These are phyloP conservation scores for Suillus subalutaceus DNA, from an alignment of 768 basidiomycete species.

Conservation along the genomic window DNA sequence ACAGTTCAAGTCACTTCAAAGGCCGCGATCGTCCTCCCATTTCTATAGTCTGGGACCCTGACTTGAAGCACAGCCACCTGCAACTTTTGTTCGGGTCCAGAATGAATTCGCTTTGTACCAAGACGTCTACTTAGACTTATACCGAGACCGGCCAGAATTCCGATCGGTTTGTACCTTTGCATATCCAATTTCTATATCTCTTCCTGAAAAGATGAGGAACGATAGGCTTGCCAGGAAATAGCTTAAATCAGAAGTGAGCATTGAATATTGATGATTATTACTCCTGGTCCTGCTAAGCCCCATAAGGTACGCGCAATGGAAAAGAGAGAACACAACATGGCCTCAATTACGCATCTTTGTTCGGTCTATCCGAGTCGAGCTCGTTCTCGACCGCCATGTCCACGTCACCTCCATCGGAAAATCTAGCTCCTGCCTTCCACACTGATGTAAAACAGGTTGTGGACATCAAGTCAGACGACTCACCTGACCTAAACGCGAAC, in stretches of 20 bases:
- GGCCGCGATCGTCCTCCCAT: not conserved
- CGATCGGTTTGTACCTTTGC: not conserved
- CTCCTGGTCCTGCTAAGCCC: not conserved
- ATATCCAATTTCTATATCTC: not conserved
- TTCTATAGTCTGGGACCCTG: not conserved
- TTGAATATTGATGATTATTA: not conserved
- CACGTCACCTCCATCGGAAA: constrained; percentile 12
- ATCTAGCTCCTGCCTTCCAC: not conserved
- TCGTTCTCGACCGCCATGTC: constrained; percentile 17
- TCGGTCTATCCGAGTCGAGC: not conserved
- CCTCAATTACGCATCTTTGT: not conserved
- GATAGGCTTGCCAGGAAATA: not conserved
- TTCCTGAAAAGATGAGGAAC: not conserved
- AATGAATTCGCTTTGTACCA: too few species aligned
- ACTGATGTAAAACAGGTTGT: constrained; percentile 16
- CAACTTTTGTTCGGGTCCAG: not conserved
- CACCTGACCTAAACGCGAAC: constrained; percentile 10
- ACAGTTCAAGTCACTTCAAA: not conserved
- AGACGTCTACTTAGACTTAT: too few species aligned
- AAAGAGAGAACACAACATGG: not conserved
- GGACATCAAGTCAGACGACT: constrained; percentile 12
- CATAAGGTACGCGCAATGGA: not conserved
- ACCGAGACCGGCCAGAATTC: too few species aligned
- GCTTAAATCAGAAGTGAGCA: not conserved
- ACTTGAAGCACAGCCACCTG: not conserved